phyloP scores from a whole-genome alignment of 257 asterid species.

The Mitragyna speciosa region DNA sequence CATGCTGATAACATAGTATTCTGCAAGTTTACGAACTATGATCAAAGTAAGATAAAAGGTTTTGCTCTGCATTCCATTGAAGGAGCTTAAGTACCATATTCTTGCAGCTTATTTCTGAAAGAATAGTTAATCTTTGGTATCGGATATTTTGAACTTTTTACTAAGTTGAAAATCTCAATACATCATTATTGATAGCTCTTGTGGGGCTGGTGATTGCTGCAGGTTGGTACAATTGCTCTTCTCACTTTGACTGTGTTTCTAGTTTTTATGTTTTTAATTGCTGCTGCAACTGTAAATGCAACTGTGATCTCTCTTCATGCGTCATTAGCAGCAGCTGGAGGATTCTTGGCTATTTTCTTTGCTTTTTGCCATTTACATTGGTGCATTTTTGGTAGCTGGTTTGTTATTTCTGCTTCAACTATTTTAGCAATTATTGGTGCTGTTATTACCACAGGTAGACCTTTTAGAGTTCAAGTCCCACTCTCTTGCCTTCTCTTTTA shows the following conservation, averaged over 20 bases:
- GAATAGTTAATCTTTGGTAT: not conserved
- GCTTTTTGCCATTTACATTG: slow-evolving; percentile 59
- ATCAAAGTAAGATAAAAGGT: not conserved
- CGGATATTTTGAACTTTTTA: not conserved
- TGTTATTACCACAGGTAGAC: slow-evolving; percentile 62
- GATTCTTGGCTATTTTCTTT: slow-evolving; percentile 84
- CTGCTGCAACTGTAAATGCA: slow-evolving; percentile 72
- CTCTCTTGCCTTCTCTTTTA: not conserved
- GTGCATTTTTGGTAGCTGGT: slow-evolving; percentile 56
- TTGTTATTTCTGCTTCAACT: slow-evolving; percentile 58
- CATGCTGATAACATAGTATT: not conserved
- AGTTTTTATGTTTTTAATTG: slow-evolving; percentile 65
- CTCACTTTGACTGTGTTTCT: slow-evolving; percentile 61
- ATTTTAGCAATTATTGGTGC: slow-evolving; percentile 53
- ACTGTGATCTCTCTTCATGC: slow-evolving; percentile 68
- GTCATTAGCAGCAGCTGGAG: slow-evolving; percentile 86
- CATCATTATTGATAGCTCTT: not conserved
- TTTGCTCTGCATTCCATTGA: not conserved
- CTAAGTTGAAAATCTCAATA: not conserved
- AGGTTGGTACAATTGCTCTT: slow-evolving; percentile 70
- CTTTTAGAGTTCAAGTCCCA: not conserved
- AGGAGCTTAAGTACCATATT: not conserved
- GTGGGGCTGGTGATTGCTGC: slow-evolving; percentile 23
- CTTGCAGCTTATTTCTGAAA: not conserved
- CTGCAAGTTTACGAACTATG: not conserved